These are phyloP conservation scores for Phanerodontia chrysosporium DNA, from an alignment of 768 basidiomycete genomes.

Conservation along the genomic window DNA sequence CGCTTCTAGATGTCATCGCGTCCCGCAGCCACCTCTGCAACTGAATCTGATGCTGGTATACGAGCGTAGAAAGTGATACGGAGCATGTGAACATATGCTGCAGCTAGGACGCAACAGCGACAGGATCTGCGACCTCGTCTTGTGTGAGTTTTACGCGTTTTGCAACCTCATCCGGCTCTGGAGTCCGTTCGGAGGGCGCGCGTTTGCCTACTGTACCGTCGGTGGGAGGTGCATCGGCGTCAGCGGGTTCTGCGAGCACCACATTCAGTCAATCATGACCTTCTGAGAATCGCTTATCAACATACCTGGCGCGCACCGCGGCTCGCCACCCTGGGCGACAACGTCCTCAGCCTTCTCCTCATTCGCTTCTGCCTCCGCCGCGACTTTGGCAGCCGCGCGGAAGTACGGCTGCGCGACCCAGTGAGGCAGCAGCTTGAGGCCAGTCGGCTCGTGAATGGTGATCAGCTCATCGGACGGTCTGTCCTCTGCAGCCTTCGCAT, in stretches of 20 bases:
- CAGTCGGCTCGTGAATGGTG: slow-evolving; percentile 40
- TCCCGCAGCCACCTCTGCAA: too few relatives aligned
- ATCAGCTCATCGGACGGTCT: slow-evolving; percentile 34
- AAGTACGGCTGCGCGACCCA: slow-evolving; percentile 76
- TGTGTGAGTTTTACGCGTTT: slow-evolving; percentile 11
- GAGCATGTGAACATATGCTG: too few relatives aligned
- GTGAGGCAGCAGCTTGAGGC: slow-evolving; percentile 53
- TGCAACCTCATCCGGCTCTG: slow-evolving; percentile 9
- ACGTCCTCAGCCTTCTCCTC: not conserved
- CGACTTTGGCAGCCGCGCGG: slow-evolving; percentile 30
- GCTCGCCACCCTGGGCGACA: not conserved
- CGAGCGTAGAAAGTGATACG: too few relatives aligned
- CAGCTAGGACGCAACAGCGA: not conserved
- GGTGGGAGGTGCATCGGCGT: not conserved
- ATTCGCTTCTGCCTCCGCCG: not conserved
- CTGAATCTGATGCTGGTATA: too few relatives aligned
- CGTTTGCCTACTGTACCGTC: not conserved
- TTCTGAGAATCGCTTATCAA: not conserved
- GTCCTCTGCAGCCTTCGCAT: slow-evolving; percentile 36
- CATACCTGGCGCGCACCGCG: not conserved
- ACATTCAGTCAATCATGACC: not conserved
- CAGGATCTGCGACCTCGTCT: not conserved
- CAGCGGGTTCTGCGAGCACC: not conserved
- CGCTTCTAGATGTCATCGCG: too few relatives aligned
- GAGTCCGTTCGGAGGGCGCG: slow-evolving; percentile 1